Evolutionary conservation across 441 rosid genomes (phyloP).

Genomic region (Euphorbia celastroides): DNA sequence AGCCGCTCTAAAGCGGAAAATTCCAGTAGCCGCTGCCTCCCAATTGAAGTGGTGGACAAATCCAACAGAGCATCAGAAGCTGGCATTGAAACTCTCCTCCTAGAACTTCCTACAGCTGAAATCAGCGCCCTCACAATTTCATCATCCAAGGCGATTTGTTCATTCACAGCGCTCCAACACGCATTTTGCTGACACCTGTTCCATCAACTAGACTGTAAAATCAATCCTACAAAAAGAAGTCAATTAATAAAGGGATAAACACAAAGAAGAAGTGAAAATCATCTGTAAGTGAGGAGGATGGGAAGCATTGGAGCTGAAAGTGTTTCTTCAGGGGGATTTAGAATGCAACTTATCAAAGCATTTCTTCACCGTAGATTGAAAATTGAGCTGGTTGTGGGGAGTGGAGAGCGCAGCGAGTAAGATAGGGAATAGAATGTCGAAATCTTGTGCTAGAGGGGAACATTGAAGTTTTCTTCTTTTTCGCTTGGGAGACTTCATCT

Average conservation of each 20-base stretch:
- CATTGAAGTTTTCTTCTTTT: background rate
- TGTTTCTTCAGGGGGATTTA: background rate
- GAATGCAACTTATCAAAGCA: slow-evolving; percentile 26
- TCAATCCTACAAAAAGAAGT: background rate
- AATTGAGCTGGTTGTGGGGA: background rate
- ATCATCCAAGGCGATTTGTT: slow-evolving; percentile 33
- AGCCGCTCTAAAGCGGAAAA: slow-evolving; percentile 37
- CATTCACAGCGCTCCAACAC: slow-evolving; percentile 33
- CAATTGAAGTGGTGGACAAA: slow-evolving; percentile 39
- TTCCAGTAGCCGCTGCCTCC: slow-evolving; percentile 35
- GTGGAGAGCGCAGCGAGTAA: slow-evolving; percentile 24
- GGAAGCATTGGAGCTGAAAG: slow-evolving; percentile 35
- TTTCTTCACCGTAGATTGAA: slow-evolving; percentile 20
- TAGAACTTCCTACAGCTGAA: slow-evolving; percentile 21
- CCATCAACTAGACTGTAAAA: background rate
- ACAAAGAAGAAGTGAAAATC: background rate
- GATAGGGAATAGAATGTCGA: slow-evolving; percentile 26
- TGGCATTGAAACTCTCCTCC: slow-evolving; percentile 27
- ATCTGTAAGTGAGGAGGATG: slow-evolving; percentile 37
- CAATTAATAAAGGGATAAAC: background rate
- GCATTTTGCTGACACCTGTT: slow-evolving; percentile 29
- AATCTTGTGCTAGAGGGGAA: background rate
- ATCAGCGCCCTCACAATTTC: slow-evolving; percentile 35
- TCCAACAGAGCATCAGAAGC: slow-evolving; percentile 49
- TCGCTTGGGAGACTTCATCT: slow-evolving; percentile 12